Evolutionary conservation across 306 rosid species (phyloP), one percentile per base, ranked within the genome.

Genomic region (Malus fusca): DNA sequence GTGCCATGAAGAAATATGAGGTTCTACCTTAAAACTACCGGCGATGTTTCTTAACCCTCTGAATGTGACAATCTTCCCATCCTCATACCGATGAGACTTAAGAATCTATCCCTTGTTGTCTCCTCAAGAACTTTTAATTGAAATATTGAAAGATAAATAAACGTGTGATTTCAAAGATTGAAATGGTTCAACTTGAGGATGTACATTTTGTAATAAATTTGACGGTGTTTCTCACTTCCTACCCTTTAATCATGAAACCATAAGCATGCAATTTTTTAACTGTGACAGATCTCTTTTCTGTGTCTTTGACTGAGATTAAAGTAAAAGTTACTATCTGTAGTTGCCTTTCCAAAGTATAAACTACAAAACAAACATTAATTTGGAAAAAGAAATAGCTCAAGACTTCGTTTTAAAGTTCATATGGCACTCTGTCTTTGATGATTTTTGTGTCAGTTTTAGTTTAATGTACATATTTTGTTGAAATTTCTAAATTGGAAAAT

Each of bases 391-490:
- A 30, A 18, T 48, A 17, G 18, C 55, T 15, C 55, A 64, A 64
- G 6, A 31, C 13, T 17, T 31, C 30, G 30, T 13, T 61, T 61
- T 28, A 22, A 61, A 12, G 35, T 61, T 61, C 66, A 61, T 12
- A 61, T 35, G 55, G 23, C 69, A 64, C 33, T 51, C 28, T 11
- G 37, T 31, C 22, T 15, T 33, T 14, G 23, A 75, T 66, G 31
- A 75, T 75, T 65, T 75, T 28, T 13, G 42, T 33, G 72, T 75
- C 72, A 65, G 56, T 37, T 75, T 75, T 19, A 17, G 23, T 12
- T 64, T 64, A 18, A 52, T 52, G 58, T 52, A 17, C 11, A 53
- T 0, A 19, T 53, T 53, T 53, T 46, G 4, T 53, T 22, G 7
- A 48, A 48, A 48, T 14, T 0, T 48, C 21, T 48, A 48, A 18